A percentile compares a stretch with the other conserved stretches of the same genome.
These are phyloP conservation scores for Aureobasidium vineae DNA, from an alignment of 2,329 filamentous ascomycete species.

Conservation along the genomic window DNA sequence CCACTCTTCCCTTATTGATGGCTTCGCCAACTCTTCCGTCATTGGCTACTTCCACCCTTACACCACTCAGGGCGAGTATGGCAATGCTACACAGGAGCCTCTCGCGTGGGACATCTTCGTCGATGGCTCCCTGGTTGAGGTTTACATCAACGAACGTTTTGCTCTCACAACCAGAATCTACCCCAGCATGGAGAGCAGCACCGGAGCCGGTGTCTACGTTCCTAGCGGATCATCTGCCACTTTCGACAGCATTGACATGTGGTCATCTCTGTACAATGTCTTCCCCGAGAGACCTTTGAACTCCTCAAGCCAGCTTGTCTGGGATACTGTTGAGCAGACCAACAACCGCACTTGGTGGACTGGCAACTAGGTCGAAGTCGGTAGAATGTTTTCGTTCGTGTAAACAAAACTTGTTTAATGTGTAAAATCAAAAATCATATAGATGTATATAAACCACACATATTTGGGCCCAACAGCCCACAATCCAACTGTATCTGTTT, in stretches of 20 bases:
- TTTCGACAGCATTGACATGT: conserved; percentile 40
- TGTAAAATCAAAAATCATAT: background rate
- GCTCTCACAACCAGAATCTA: conserved; percentile 48
- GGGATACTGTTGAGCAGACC: conserved; percentile 46
- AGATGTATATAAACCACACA: background rate
- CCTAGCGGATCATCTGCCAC: conserved; percentile 39
- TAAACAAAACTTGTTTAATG: background rate
- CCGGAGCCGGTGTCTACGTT: conserved; percentile 46
- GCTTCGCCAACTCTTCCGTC: conserved; percentile 47
- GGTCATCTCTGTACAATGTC: conserved; percentile 38
- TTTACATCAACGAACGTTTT: conserved; percentile 49
- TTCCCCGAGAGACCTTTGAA: conserved; percentile 43
- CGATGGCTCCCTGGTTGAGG: conserved; percentile 49
- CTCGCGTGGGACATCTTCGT: conserved; percentile 48
- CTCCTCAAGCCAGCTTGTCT: conserved; percentile 43
- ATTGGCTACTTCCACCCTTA: conserved; percentile 50
- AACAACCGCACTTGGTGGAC: conserved; percentile 50
- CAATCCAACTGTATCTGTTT: background rate
- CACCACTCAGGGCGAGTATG: conserved; percentile 34
- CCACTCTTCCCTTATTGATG: conserved; percentile 44
- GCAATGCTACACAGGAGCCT: conserved; percentile 37
- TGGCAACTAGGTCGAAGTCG: conserved; percentile 38
- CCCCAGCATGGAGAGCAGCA: conserved; percentile 46
- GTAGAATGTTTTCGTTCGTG: background rate
- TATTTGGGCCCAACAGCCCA: background rate